A percentile compares a stretch with the other conserved stretches of the same genome.
Conservation (phyloP, 2,329 filamentous ascomycete genomes). For the Colletotrichum lentis region DNA sequence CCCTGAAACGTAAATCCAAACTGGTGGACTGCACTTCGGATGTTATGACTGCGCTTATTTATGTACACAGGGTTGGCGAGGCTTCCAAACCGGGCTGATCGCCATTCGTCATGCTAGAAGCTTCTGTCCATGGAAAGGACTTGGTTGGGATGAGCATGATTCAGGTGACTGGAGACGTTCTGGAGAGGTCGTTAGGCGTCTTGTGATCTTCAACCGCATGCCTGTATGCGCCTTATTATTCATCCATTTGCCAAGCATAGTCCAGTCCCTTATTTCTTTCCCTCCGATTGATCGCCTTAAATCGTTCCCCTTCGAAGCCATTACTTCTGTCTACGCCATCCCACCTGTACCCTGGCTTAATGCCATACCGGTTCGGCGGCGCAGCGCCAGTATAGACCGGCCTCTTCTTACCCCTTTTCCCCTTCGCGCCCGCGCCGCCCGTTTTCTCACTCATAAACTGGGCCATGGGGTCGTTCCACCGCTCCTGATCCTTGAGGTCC, state of each 20-base stretch:
- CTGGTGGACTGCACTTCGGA: neutral
- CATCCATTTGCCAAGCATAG: conserved; percentile 97
- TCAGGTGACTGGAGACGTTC: too few species aligned
- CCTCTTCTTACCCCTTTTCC: conserved; percentile 51
- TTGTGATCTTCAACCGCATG: neutral
- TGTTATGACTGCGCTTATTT: neutral
- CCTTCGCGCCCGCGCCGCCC: conserved; percentile 40
- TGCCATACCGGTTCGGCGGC: conserved; percentile 91
- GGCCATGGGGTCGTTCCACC: conserved; percentile 96
- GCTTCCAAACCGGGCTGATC: neutral
- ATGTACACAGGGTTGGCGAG: too few species aligned
- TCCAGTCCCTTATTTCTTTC: conserved; percentile 81
- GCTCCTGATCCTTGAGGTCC: conserved; percentile 75
- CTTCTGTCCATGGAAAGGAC: too few species aligned
- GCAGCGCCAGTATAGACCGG: conserved; percentile 81
- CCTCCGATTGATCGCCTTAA: conserved; percentile 82
- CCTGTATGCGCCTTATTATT: conserved; percentile 56
- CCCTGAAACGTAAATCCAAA: too few species aligned
- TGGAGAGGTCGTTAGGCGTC: neutral
- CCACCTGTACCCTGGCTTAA: conserved; percentile 91
- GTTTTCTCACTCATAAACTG: conserved; percentile 72
- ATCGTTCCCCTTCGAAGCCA: conserved; percentile 92
- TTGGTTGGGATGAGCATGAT: too few species aligned
- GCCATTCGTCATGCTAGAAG: neutral
- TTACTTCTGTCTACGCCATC: conserved; percentile 95